These are phyloP conservation scores for Tylopilus orsonianus DNA, from an alignment of 1,284 basidiomycete genomes.

Conservation along the genomic window DNA sequence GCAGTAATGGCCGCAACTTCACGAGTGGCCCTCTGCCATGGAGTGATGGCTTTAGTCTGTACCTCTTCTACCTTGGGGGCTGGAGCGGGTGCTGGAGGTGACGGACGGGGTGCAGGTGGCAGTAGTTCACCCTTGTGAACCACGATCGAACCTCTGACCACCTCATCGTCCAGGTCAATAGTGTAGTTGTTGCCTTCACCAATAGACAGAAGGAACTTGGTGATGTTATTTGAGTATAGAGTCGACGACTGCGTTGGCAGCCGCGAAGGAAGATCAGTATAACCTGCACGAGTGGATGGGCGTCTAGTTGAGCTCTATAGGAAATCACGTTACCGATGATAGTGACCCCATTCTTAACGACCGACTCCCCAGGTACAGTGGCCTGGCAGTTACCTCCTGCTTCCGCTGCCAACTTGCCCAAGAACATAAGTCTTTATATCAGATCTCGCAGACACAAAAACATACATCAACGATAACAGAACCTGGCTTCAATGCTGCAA, in stretches of 20 bases:
- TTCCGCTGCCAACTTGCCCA: conserved; percentile 63
- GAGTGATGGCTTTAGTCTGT: conserved; percentile 65
- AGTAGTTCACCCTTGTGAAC: conserved; percentile 67
- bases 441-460: conserved; percentile 4
- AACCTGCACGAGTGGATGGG: conserved; percentile 46
- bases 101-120: conserved; percentile 62
- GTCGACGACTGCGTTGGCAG: conserved; percentile 85
- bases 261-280: conserved; percentile 79
- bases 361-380: conserved; percentile 72
- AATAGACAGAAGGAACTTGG: conserved; percentile 82
- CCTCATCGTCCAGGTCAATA: conserved; percentile 78
- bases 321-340: conserved; percentile 57
- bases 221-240: conserved; percentile 86
- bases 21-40: conserved; percentile 76
- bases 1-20: conserved; percentile 72
- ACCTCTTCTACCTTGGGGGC: conserved; percentile 53
- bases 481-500: conserved; percentile 84
- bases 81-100: conserved; percentile 57
- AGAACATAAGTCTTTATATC: conserved; percentile 16
- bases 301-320: conserved; percentile 1
- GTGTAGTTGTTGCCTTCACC: conserved; percentile 61
- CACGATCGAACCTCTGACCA: conserved; percentile 77
- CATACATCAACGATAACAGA: conserved; percentile 76
- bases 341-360: conserved; percentile 70
- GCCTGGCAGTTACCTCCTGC: conserved; percentile 83